Conservation (phyloP, 768 basidiomycete genomes). For the Boletus reticuloceps region DNA sequence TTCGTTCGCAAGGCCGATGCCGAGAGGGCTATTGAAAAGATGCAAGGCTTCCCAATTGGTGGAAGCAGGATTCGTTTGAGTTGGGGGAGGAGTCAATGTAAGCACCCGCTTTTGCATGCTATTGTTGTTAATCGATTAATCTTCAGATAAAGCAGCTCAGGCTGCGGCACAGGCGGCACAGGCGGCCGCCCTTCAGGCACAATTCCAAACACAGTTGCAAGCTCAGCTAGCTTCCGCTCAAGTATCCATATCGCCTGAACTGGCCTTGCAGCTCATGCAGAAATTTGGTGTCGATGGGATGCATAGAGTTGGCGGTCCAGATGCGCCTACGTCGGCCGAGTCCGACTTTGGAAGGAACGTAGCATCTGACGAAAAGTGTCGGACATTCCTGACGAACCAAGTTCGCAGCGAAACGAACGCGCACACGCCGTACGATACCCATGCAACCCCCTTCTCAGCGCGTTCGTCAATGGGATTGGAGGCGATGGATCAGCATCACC, state of each 20-base stretch:
- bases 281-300: slow-evolving; percentile 48
- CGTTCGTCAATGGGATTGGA: slow-evolving; percentile 15
- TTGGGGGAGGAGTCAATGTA: slow-evolving; percentile 94
- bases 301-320: slow-evolving; percentile 20
- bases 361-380: slow-evolving; percentile 24
- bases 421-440: slow-evolving; percentile 22
- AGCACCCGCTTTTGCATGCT: not conserved
- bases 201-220: slow-evolving; percentile 38
- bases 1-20: slow-evolving; percentile 91
- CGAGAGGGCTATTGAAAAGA: slow-evolving; percentile 89
- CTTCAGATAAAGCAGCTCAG: slow-evolving; percentile 82
- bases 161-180: slow-evolving; percentile 84
- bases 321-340: slow-evolving; percentile 6
- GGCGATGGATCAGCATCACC: slow-evolving; percentile 17
- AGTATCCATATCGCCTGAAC: slow-evolving; percentile 51
- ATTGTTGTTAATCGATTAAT: slow-evolving; percentile 1
- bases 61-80: slow-evolving; percentile 88
- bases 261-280: slow-evolving; percentile 60
- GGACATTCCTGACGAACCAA: slow-evolving; percentile 20
- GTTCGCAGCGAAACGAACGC: slow-evolving; percentile 13
- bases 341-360: slow-evolving; percentile 16
- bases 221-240: slow-evolving; percentile 26
- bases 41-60: slow-evolving; percentile 95
- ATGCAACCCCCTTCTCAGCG: slow-evolving; percentile 14
- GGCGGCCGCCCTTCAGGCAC: slow-evolving; percentile 62